A percentile compares a stretch with the other conserved stretches of the same genome.
Conservation (phyloP, 805 yeast genomes). For the Priceomyces melissophilus region DNA sequence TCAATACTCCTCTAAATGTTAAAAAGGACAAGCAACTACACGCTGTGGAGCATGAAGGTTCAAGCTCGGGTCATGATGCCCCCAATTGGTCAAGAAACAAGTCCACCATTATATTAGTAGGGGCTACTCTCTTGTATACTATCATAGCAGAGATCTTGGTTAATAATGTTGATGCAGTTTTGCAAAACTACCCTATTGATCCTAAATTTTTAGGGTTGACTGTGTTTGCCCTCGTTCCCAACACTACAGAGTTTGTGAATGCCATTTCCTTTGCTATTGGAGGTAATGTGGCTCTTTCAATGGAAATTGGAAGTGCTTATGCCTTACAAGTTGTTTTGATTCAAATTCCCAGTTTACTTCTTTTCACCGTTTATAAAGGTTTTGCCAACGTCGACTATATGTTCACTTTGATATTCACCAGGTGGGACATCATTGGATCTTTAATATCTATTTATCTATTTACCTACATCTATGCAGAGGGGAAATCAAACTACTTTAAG, state of each 20-base stretch:
- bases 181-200: slow-evolving; percentile 72
- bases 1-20: too few species aligned
- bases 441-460: slow-evolving; percentile 83
- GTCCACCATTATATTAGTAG: slow-evolving; percentile 75
- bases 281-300: slow-evolving; percentile 92
- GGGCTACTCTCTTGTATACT: slow-evolving; percentile 86
- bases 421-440: slow-evolving; percentile 90
- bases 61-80: slow-evolving; percentile 72
- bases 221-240: slow-evolving; percentile 93
- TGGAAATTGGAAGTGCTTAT: slow-evolving; percentile 98
- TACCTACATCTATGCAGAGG: slow-evolving; percentile 94
- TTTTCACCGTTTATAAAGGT: slow-evolving; percentile 58
- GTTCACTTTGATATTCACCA: slow-evolving; percentile 85
- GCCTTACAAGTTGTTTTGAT: slow-evolving; percentile 92
- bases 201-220: slow-evolving; percentile 93
- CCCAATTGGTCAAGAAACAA: slow-evolving; percentile 94
- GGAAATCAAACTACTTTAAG: slow-evolving; percentile 93
- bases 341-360: slow-evolving; percentile 87
- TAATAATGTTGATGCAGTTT: slow-evolving; percentile 85
- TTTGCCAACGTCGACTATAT: slow-evolving; percentile 41
- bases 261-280: slow-evolving; percentile 95
- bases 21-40: background rate
- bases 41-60: too few species aligned
- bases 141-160: slow-evolving; percentile 92
- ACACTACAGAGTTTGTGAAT: slow-evolving; percentile 93